Percentiles rank a stretch among this genome's conserved stretches.
phyloP scores from a whole-genome alignment of 78 protist genomes.

The Salpingoeca rosetta region DNA sequence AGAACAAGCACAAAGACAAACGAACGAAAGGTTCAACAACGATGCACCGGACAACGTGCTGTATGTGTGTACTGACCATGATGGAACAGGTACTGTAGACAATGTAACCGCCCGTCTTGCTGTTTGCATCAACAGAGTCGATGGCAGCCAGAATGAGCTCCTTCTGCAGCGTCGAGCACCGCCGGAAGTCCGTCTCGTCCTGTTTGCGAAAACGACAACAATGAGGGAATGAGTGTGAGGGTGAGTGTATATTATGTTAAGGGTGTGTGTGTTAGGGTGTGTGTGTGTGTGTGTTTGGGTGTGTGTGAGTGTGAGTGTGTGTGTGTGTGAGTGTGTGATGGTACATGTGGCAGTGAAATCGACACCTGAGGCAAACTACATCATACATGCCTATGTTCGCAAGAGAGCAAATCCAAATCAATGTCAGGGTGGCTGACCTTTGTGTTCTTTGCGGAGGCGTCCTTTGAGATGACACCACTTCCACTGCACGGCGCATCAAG shows the following conservation, averaged over 20 bases:
- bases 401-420: no score
- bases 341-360: no score
- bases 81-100: conserved; percentile 85
- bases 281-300: no score
- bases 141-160: conserved; percentile 92
- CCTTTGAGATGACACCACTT: conserved; percentile 93
- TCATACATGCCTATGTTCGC: not conserved
- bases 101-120: conserved; percentile 79
- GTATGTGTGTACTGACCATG: not conserved
- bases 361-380: no score
- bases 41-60: no score
- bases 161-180: conserved; percentile 75
- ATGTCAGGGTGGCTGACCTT: conserved; percentile 16
- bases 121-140: conserved; percentile 76
- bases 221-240: not conserved
- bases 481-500: conserved; percentile 99
- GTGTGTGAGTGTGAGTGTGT: no score
- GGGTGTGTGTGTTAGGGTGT: no score
- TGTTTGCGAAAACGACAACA: not conserved
- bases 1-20: no score
- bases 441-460: conserved; percentile 64
- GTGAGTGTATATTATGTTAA: not conserved
- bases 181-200: conserved; percentile 70
- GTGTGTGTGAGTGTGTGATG: no score
- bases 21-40: no score